Evolutionary conservation across 495 filamentous ascomycete genomes (phyloP).

Genomic region (Apiosordaria backusii): DNA sequence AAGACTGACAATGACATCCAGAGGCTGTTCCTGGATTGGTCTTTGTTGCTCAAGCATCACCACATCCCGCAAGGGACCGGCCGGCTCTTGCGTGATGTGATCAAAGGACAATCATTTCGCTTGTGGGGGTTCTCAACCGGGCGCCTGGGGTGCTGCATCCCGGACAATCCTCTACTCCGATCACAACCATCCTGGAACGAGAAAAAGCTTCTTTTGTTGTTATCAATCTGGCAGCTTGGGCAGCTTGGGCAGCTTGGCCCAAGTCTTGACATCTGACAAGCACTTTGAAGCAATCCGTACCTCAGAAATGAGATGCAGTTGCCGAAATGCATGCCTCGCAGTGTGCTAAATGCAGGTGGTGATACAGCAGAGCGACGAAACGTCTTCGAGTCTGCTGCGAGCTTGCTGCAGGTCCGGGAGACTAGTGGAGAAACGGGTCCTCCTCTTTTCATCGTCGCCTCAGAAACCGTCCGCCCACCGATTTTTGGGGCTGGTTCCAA

Average conservation of each 20-base stretch:
- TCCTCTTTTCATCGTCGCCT: conserved; percentile 2
- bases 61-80: not conserved
- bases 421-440: not conserved
- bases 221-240: not conserved
- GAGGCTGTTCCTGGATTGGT: not conserved
- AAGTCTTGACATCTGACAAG: not conserved
- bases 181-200: not conserved
- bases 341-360: not conserved
- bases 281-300: not conserved
- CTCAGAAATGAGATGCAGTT: too few relatives aligned
- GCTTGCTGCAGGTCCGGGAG: not conserved
- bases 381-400: not conserved
- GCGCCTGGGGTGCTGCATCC: not conserved
- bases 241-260: not conserved
- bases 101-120: conserved; percentile 2
- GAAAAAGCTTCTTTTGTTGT: not conserved
- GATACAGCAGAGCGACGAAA: not conserved
- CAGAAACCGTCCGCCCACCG: not conserved
- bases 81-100: not conserved
- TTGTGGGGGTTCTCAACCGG: not conserved
- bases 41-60: not conserved
- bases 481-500: not conserved
- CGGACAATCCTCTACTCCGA: not conserved
- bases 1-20: not conserved
- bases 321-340: not conserved